Base-by-base conservation (phyloP, 2,329 filamentous ascomycete genomes). In the Talaromyces pinophilus region DNA sequence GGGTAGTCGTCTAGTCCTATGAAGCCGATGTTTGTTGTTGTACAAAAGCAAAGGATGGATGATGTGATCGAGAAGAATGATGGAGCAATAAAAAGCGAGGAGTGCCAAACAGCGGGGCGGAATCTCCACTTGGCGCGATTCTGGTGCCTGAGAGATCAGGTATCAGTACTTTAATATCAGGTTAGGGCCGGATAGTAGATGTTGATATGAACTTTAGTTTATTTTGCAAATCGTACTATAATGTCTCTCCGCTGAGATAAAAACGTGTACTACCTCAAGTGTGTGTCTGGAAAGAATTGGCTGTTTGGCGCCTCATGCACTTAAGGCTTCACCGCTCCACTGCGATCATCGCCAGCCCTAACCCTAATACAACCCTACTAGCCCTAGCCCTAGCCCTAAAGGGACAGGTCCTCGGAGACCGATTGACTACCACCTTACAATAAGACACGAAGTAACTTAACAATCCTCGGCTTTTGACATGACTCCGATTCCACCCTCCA, bases 11-110 rank as follows among this genome's bases (percentile, higher is more conserved):
- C 13, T 38, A 57, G n/a, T 57, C n/a, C 10, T 19, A 3, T 38
- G 30, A 57, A 57, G 52, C 30, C 22, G 52, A 57, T 57, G 52
- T 25, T 35, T 38, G 22, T 57, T 22, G 52, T 35, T 57, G 10
- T 57, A 57, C 52, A 57, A 57, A 33, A 38, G 52, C 50, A 19
- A 57, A 57, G 52, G n/a, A 22, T 38, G 52, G n/a, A 57, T 57
- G 52, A 57, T 35, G 52, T 57, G 52, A 57, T 57, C 11, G 52
- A 38, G 30, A 57, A 3, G 10, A 11, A 35, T 2, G 19, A 57
- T 57, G 17, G 52, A 57, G 30, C 52, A 57, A 57, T 57, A 42
- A 42, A 28, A 44, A 42, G 59, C 57, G 35, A 60, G 3, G 42
- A 19, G 33, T 52, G 25, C 28, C 52, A 35, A 33, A 35, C 2